Base-by-base conservation (phyloP, 306 rosid genomes). In the Vicia sativa region DNA sequence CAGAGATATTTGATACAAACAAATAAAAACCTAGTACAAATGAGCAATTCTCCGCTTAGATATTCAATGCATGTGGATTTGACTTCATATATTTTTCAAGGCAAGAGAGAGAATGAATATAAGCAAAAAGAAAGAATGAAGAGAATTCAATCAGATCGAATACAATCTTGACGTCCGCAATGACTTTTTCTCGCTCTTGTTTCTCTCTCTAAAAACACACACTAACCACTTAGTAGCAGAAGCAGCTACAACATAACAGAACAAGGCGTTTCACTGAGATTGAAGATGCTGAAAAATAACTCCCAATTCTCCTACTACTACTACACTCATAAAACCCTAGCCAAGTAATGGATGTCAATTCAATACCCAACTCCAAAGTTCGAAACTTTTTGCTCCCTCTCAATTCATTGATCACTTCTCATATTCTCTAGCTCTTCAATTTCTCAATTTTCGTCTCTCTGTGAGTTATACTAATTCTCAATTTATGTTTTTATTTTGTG, bases 91-190 rank as follows among this genome's bases (percentile, higher is more conserved):
- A n/a, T 37, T 62, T 13, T 7, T 9, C 6, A 42, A 73, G 57
- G 63, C 16, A 31, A 34, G 42, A 54, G 42, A 37, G 69, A 55
- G 70, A 68, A 58, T 59, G 68, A 49, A 64, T 57, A 55, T 87
- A 18, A 29, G 66, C 58, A 38, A 70, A 70, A 70, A 62, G 74
- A 82, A 31, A 46, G 91, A 89, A 85, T 74, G 79, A 79, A 77
- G 81, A 82, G 28, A 89, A 89, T 86, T 89, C 82, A 92, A 92
- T 87, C 86, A 59, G 75, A 87, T 92, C 83, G 66, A 92, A 92
- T 92, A 87, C 80, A 78, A 72, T 64, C 79, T 92, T 92, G 96
- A 92, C 96, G 96, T 92, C 96, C 98, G 89, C 92, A 79, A 83
- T 85, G 82, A 77, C 82, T 70, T 78, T 41, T 43, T 49, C 64